Conservation (phyloP, 192 early-diverging fungal genomes). For the Backusella morwellensis region DNA sequence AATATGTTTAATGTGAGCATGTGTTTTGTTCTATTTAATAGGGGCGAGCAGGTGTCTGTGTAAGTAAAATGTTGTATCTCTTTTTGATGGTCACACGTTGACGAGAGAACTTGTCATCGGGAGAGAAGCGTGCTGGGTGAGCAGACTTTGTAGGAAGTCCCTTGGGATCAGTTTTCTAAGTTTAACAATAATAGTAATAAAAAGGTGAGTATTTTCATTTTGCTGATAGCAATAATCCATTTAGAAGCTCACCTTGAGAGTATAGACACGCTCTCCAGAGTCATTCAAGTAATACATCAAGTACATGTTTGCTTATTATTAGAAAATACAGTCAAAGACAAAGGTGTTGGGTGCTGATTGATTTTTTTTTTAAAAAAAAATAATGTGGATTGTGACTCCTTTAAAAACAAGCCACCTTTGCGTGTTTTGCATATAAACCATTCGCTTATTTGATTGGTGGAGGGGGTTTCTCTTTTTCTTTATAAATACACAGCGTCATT, state of each 20-base stretch:
- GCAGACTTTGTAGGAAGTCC: constrained; percentile 94
- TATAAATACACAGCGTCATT: background rate
- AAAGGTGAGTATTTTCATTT: background rate
- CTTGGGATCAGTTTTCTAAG: constrained; percentile 74
- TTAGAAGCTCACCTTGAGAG: constrained; percentile 72
- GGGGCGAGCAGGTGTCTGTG: constrained; percentile 48
- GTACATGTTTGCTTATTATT: constrained; percentile 64
- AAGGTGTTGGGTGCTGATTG: background rate
- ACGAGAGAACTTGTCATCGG: constrained; percentile 98
- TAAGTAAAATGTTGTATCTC: constrained; percentile 84
- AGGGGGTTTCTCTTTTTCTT: background rate
- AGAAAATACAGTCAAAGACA: background rate
- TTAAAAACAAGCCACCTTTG: background rate
- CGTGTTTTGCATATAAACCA: background rate
- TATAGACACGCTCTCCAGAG: constrained; percentile 90
- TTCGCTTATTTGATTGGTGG: background rate
- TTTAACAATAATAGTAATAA: no score
- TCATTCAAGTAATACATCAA: constrained; percentile 84
- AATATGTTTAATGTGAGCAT: background rate
- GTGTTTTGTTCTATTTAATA: constrained; percentile 9
- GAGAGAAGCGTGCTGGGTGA: constrained; percentile 98
- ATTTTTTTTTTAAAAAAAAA: background rate
- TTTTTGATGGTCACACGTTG: constrained; percentile 97
- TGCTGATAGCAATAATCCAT: background rate
- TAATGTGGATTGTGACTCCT: background rate